Conservation (phyloP, 495 filamentous ascomycete genomes). For the Aspergillus bridgeri region DNA sequence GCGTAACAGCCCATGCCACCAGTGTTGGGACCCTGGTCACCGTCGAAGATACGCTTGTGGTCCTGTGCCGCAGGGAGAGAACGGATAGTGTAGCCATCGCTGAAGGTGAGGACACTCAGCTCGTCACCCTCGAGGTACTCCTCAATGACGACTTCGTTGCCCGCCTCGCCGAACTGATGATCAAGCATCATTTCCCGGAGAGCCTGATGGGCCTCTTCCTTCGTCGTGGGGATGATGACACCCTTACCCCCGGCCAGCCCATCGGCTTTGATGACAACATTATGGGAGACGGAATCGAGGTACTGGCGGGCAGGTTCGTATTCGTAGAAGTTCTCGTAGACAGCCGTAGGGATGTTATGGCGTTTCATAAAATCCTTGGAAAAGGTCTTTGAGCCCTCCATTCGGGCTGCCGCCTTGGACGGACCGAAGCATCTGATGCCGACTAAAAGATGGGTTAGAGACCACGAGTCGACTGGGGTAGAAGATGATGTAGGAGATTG, state of each 20-base stretch:
- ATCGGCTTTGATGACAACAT: constrained; percentile 84
- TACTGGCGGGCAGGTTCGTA: constrained; percentile 75
- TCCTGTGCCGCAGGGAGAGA: constrained; percentile 92
- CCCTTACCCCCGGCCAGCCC: constrained; percentile 90
- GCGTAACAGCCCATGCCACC: constrained; percentile 99
- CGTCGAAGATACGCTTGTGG: constrained; percentile 91
- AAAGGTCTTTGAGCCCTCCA: constrained; percentile 97
- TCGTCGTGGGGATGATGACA: constrained; percentile 77
- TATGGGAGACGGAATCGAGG: constrained; percentile 68
- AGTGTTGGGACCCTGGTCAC: constrained; percentile 89
- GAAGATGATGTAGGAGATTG: not conserved
- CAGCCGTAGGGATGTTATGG: constrained; percentile 85
- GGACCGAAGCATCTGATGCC: constrained; percentile 86
- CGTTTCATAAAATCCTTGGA: constrained; percentile 97
- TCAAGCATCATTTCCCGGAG: constrained; percentile 88
- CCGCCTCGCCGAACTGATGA: constrained; percentile 82
- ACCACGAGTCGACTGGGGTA: not conserved
- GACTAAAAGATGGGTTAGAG: constrained; percentile 35
- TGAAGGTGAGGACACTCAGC: constrained; percentile 85
- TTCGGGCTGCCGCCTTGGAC: constrained; percentile 74
- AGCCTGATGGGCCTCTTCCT: constrained; percentile 76
- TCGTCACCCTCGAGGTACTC: constrained; percentile 92
- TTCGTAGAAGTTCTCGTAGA: constrained; percentile 81
- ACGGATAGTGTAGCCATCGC: constrained; percentile 80
- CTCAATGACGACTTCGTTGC: constrained; percentile 92